Conservation (phyloP, 2,329 filamentous ascomycete genomes). For the Fusarium nisikadoi region DNA sequence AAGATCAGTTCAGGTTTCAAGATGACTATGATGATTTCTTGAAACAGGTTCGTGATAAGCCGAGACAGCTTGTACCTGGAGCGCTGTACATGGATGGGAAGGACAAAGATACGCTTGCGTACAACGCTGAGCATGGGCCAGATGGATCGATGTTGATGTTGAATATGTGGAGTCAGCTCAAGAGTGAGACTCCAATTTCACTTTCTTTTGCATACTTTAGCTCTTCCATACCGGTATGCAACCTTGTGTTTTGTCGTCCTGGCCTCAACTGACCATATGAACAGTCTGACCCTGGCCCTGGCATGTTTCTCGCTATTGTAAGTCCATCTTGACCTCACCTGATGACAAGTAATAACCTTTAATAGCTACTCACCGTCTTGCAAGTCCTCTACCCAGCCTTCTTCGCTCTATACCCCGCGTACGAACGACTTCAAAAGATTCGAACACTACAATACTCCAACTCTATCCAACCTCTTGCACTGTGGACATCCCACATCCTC, state of each 20-base stretch:
- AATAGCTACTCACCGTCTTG: constrained; percentile 2
- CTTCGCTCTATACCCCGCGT: constrained; percentile 7
- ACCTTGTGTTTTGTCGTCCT: rapidly evolving
- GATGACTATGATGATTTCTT: background rate
- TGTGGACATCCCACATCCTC: constrained; percentile 1
- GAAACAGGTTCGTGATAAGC: background rate
- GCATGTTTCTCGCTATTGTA: background rate
- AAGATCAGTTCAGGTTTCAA: background rate
- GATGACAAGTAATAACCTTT: background rate
- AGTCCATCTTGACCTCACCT: background rate
- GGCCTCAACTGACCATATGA: background rate
- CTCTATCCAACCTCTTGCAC: background rate
- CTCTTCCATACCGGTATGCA: background rate
- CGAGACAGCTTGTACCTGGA: background rate
- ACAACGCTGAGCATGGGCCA: background rate
- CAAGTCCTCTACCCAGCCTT: constrained; percentile 9
- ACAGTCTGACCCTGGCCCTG: background rate
- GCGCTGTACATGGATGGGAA: background rate
- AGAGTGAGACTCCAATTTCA: background rate
- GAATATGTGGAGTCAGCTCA: background rate
- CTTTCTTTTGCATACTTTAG: background rate
- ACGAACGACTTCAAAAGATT: constrained; percentile 9
- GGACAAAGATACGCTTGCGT: background rate
- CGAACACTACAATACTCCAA: constrained; percentile 21
- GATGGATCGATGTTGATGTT: background rate